Evolutionary conservation across 228 moss, liverwort and hornwort species (phyloP).

Genomic region (Sphagnum fallax): DNA sequence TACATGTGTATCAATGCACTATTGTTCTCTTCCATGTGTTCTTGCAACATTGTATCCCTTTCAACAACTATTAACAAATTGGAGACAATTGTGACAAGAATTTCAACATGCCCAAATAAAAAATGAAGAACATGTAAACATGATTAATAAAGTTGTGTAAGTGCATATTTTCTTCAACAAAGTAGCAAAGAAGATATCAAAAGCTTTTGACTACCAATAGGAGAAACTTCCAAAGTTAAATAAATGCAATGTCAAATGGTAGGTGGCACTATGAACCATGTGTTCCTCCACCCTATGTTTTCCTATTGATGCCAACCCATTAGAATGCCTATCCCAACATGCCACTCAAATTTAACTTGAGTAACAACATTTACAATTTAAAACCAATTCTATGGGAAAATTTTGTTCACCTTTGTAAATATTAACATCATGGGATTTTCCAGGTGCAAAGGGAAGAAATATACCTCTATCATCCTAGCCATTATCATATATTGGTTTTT

Average conservation of each 20-base stretch:
- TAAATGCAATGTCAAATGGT: neutral
- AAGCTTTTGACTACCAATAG: neutral
- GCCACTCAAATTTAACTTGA: too few relatives aligned
- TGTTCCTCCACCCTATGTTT: constrained; percentile 10
- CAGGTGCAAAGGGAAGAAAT: too few relatives aligned
- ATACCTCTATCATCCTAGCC: constrained; percentile 7
- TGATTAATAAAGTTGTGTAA: neutral
- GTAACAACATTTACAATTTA: neutral
- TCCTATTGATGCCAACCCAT: constrained; percentile 1
- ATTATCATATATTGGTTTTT: constrained; percentile 7
- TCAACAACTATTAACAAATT: constrained; percentile 5
- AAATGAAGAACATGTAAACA: neutral
- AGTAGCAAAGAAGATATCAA: neutral
- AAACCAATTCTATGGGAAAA: neutral
- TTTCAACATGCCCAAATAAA: neutral
- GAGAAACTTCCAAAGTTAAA: neutral
- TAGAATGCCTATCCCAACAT: constrained; percentile 1
- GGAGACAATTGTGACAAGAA: too few relatives aligned
- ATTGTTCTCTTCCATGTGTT: constrained; percentile 7
- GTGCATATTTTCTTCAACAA: neutral
- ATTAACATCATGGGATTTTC: too few relatives aligned
- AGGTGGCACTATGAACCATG: constrained; percentile 5
- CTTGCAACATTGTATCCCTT: constrained; percentile 10
- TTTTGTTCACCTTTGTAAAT: too few relatives aligned
- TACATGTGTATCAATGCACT: constrained; percentile 9